Base-by-base conservation (phyloP, 805 yeast genomes). In the Candida vartiovaarae region DNA sequence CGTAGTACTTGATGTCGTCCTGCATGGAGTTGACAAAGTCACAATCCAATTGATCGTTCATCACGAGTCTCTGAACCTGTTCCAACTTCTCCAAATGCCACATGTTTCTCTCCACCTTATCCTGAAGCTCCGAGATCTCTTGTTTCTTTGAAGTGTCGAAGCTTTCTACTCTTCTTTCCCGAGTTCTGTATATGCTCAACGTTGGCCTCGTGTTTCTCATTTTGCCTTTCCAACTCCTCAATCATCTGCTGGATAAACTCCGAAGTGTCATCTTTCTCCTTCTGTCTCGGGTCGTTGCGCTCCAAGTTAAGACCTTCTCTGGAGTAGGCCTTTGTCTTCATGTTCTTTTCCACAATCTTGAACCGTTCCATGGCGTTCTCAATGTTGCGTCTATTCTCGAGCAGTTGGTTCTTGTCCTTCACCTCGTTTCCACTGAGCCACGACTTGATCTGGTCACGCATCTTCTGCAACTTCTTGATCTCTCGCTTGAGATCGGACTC, bases 401-500 rank as follows among this genome's bases (percentile, higher is more conserved):
- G 71, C 50, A 87, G 68, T 11, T 80, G 75, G 56, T 84, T 85
- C 61, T 88, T 93, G 56, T 91, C 95, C 62, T 95, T 89, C 38
- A 90, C 89, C 50, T 90, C 95, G 54, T 82, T 85, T 53, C 91
- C 90, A 36, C 91, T 79, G 61, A 89, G 67, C 99, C 99, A 91
- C 45, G 85, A 84, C 67, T 91, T 91, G 56, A 91, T 86, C 67
- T 89, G 98, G 64, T 91, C 99, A 61, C 98, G 76, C 55, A 84
- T 80, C 61, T 96, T 79, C 62, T 91, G 99, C 45, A 91, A 72
- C 64, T 89, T 91, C 65, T 93, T 91, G 65, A 93, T 90, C 64
- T 93, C 98, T 57, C 93, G 82, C 67, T 93, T 90, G 60, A 91
- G 71, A 61, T 91, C 99, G 48, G 80, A 75, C 62, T 93, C 99